Evolutionary conservation across 2,329 filamentous ascomycete species (phyloP).

Genomic region (Pezicula neosporulosa): DNA sequence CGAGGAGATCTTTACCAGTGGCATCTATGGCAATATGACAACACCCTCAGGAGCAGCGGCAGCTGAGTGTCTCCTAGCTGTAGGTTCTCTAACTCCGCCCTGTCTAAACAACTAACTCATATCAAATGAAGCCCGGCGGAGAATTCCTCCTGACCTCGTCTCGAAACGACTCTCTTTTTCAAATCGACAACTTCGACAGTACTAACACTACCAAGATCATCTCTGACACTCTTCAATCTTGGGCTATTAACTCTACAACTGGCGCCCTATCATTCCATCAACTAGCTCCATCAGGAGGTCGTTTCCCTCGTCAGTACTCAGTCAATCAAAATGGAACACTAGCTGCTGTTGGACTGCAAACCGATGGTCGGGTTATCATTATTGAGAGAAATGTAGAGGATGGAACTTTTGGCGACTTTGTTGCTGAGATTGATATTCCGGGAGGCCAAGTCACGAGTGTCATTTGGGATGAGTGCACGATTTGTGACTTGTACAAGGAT

Average conservation of each 20-base stretch:
- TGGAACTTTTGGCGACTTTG: constrained; percentile 34
- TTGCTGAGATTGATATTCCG: constrained; percentile 18
- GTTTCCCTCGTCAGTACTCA: constrained; percentile 42
- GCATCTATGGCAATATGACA: constrained; percentile 41
- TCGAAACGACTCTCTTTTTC: constrained; percentile 56
- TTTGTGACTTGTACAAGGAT: neutral
- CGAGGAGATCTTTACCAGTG: constrained; percentile 42
- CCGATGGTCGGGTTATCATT: constrained; percentile 36
- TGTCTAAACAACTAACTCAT: constrained; percentile 2
- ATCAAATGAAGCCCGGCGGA: constrained; percentile 45
- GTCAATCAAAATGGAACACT: constrained; percentile 41
- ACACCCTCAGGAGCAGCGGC: constrained; percentile 41
- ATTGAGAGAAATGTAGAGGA: constrained; percentile 35
- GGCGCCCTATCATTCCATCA: constrained; percentile 39
- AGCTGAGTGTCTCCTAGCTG: constrained; percentile 56
- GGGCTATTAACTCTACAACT: constrained; percentile 46
- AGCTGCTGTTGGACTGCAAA: constrained; percentile 42
- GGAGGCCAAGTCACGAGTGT: constrained; percentile 25
- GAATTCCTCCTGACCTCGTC: constrained; percentile 66
- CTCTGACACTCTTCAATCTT: constrained; percentile 64
- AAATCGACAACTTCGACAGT: constrained; percentile 42
- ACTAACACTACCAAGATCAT: constrained; percentile 40
- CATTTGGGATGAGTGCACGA: constrained; percentile 24
- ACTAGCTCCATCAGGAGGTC: constrained; percentile 40
- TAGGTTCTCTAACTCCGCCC: constrained; percentile 34